A percentile compares a stretch with the other conserved stretches of the same genome.
Conservation (phyloP, 768 basidiomycete species). For the Lentinula sp. region DNA sequence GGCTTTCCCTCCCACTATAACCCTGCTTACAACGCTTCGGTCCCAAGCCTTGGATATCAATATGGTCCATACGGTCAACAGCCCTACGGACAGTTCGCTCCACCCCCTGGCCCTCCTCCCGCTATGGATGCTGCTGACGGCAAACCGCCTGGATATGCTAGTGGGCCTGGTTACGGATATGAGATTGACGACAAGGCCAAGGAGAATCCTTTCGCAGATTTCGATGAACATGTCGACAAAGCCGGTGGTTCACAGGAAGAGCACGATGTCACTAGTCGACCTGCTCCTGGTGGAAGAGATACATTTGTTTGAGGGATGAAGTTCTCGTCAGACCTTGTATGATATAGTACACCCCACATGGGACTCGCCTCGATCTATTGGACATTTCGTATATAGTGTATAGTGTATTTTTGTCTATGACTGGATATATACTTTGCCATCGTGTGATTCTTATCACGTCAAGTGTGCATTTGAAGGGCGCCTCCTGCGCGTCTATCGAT, state of each 20-base stretch:
- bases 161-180: constrained; percentile 22
- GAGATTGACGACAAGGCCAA: constrained; percentile 27
- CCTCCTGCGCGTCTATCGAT: background rate
- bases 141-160: constrained; percentile 46
- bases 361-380: background rate
- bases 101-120: constrained; percentile 48
- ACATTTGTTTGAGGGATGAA: constrained; percentile 12
- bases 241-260: constrained; percentile 18
- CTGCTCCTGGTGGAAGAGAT: constrained; percentile 27
- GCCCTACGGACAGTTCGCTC: constrained; percentile 28
- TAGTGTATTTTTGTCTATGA: background rate
- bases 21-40: constrained; percentile 45
- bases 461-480: background rate
- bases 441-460: background rate
- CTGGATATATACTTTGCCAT: background rate
- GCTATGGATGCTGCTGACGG: constrained; percentile 24
- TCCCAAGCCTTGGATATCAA: constrained; percentile 23
- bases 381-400: background rate
- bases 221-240: constrained; percentile 23
- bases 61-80: constrained; percentile 18
- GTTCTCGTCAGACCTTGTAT: constrained; percentile 2
- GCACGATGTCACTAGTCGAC: constrained; percentile 37
- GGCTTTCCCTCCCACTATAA: constrained; percentile 50
- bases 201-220: constrained; percentile 55
- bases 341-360: background rate